Evolutionary conservation across 768 basidiomycete species (phyloP), one percentile per base, ranked within the genome.

Genomic region (Boletus sensibilis): DNA sequence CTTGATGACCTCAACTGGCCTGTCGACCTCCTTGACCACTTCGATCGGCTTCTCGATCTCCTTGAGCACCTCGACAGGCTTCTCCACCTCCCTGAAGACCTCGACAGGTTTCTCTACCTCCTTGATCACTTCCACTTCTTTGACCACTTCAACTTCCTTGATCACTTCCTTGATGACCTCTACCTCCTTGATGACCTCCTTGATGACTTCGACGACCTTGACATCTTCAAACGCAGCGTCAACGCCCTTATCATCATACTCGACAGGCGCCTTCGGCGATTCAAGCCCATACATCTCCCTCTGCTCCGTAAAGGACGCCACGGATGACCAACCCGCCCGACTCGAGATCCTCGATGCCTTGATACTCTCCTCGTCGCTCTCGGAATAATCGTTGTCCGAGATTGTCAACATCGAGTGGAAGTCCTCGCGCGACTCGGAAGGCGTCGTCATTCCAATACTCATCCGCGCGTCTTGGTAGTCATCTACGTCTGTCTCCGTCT

Each of bases 391-490:
- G 56, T 83, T 84, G 60, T 90, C 88, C 39, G 86, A 84, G 55
- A 77, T 75, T 2, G 87, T 89, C 76, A 83, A 72, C 68, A 88
- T 76, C 7, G 88, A 91, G 67, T 92, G 84, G 81, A 90, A 90
- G 62, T 90, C 88, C 35, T 88, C 84, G 31, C 74, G 74, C 48
- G 88, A 87, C 55, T 81, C 81, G 4, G 83, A 84, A 4, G 91
- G 88, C 1, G 85, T 85, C 70, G 82, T 78, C 61, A 82, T 76
- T 12, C 74, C 74, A 25, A 83, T 70, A 38, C 80, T 92, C 67
- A 87, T 85, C 43, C 85, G 76, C 2, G 93, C 84, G 58, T 95
- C 93, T 1, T 86, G 78, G 63, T 90, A 93, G 56, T 92, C 84
- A 18, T 86, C 89, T 34, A 67, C 71, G 41, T 90, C 89, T 0